Base-by-base conservation (phyloP, 108 stramenopile genomes). In the Cyclotella baltica region DNA sequence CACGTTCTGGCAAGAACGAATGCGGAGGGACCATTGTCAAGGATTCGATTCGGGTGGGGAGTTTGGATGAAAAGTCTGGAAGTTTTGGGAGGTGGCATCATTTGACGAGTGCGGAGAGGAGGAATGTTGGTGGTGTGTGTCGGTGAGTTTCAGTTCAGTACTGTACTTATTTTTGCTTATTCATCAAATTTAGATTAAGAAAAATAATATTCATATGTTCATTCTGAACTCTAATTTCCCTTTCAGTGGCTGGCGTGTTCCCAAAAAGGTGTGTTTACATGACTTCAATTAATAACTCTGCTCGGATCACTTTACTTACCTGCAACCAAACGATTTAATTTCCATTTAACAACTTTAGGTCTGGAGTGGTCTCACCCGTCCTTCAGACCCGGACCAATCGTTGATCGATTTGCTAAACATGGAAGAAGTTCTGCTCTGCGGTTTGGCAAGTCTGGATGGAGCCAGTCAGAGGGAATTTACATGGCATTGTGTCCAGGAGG, bases 11-110 rank as follows among this genome's bases (percentile, higher is more conserved):
- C 46, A 50, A 66, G 4, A 27, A 10, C n/a, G 35, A 33, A 28
- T 23, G 37, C 11, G 31, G 46, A 22, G 63, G 59, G 6, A 22
- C 34, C 1, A 73, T 75, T 55, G 37, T 8, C 2, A 69, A 72
- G 43, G 77, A 69, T 22, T 72, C 59, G 4, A 40, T 89, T 20
- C 76, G 88, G 13, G 62, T 87, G 4, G 88, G 86, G 22, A 50
- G 31, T 5, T 34, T 86, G 13, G 76, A 87, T 38, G 56, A 83
- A 20, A 28, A 63, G 25, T 58, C 78, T 16, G 86, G 86, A 25
- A 50, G 57, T 18, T 89, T 86, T 55, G 72, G 79, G 31, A 57
- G 85, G 31, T 89, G 86, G 86, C 43, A 70, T 76, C 86, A 86
- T 72, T 46, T 89, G 33, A 47, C 55, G 4, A 85, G 83, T 53